These are phyloP conservation scores for Pseudoperonospora humuli DNA, from an alignment of 352 stramenopile species.

Conservation along the genomic window DNA sequence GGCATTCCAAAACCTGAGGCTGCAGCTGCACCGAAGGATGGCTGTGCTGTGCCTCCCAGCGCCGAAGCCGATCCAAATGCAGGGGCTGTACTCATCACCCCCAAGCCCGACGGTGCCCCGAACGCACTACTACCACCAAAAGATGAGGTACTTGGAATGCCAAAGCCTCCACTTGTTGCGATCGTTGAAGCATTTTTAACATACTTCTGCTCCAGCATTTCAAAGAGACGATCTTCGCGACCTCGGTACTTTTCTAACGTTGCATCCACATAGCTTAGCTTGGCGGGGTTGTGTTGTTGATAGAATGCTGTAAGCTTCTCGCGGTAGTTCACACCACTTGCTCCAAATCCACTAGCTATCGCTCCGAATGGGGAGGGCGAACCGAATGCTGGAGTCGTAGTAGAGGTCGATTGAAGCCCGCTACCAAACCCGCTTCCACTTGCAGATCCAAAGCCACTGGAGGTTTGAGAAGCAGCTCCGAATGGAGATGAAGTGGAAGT, in stretches of 20 bases:
- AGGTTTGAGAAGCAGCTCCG: slow-evolving; percentile 19
- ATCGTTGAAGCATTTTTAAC: slow-evolving; percentile 26
- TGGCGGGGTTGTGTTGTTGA: slow-evolving; percentile 64
- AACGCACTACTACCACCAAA: slow-evolving; percentile 42
- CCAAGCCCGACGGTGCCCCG: slow-evolving; percentile 41
- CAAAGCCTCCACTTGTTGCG: slow-evolving; percentile 30
- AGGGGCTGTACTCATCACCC: slow-evolving; percentile 23
- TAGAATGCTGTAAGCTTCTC: slow-evolving; percentile 61
- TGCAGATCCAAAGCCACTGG: slow-evolving; percentile 18
- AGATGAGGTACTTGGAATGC: slow-evolving; percentile 24
- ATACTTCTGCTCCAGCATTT: slow-evolving; percentile 76
- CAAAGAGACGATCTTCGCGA: slow-evolving; percentile 55
- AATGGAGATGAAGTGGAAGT: slow-evolving; percentile 36
- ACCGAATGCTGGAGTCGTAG: slow-evolving; percentile 17
- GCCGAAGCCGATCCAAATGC: slow-evolving; percentile 47
- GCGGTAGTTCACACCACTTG: slow-evolving; percentile 35
- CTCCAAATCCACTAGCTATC: slow-evolving; percentile 25
- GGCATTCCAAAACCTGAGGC: slow-evolving; percentile 21
- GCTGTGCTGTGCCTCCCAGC: slow-evolving; percentile 29
- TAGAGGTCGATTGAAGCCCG: slow-evolving; percentile 18
- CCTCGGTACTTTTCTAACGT: slow-evolving; percentile 73
- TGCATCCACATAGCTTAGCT: slow-evolving; percentile 56
- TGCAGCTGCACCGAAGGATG: slow-evolving; percentile 24
- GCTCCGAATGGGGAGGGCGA: slow-evolving; percentile 29
- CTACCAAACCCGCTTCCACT: slow-evolving; percentile 24